Base-by-base conservation (phyloP, 768 basidiomycete species). In the Serendipita vermifera region DNA sequence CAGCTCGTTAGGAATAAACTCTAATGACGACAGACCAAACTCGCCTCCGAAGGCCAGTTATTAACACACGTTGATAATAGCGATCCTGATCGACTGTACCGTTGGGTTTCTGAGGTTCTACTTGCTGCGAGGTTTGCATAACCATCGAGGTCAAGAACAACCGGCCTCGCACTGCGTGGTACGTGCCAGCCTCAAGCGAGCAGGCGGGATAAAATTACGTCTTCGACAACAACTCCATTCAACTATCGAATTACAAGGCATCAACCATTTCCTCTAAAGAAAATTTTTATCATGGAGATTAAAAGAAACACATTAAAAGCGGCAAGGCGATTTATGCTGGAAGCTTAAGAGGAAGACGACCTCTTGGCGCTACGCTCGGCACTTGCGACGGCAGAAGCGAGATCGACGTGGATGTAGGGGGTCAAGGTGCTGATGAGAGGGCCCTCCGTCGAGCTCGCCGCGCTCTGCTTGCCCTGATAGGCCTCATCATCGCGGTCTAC, bases 381-480 rank as follows among this genome's bases (percentile, higher is more conserved):
- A 11, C 82, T 81, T 5, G 69, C 73, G 36, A 90, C 80, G 35
- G 89, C 89, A 2, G 75, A 73, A 31, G 74, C 68, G 33, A 97
- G 70, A 67, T 94, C 92, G 61, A 96, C 73, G 71, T 97, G 94
- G 83, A 97, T 94, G 75, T 82, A 88, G 6, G 87, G 87, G 5
- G 85, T 89, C 35, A 77, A 75, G 6, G 72, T 57, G 40, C 58
- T 58, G 33, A 60, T 22, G 33, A 63, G 43, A 32, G 59, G 59
- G n/a, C 40, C 58, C 35, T 55, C 60, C n/a, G 57, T 46, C 33
- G 26, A 40, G 56, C 43, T 61, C 64, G 9, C 54, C 57, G 22
- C 61, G 46, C 22, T 60, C 43, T 27, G 22, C 20, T 53, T 54
- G 33, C 22, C 55, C 5, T 13, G 26, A 20, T 26, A 38, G 26